Conservation (phyloP, 495 filamentous ascomycete species). For the Podospora anserina region DNA sequence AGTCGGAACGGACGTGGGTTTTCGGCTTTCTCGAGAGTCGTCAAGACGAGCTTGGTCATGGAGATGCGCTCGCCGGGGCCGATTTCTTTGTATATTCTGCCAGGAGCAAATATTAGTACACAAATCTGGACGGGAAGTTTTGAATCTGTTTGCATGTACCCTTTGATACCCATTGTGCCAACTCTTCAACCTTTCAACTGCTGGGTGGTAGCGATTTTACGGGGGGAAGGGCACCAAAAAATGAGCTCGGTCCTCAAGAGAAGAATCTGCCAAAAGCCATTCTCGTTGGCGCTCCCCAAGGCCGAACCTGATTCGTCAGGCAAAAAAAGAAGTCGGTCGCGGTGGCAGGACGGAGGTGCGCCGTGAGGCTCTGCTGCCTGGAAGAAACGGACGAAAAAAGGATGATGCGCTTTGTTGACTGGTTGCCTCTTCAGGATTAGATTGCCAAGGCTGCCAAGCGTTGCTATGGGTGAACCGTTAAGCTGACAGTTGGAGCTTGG, state of each 20-base stretch:
- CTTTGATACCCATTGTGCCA: conserved; percentile 58
- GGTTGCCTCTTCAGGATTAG: conserved; percentile 24
- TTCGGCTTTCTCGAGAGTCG: conserved; percentile 64
- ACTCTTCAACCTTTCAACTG: not conserved
- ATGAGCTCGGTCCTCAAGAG: not conserved
- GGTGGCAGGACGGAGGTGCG: not conserved
- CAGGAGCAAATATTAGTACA: conserved; percentile 5
- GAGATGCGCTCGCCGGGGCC: conserved; percentile 76
- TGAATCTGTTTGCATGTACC: conserved; percentile 34
- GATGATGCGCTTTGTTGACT: conserved; percentile 30
- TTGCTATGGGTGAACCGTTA: conserved; percentile 19
- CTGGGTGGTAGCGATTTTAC: not conserved
- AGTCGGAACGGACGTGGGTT: conserved; percentile 73
- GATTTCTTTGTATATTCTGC: conserved; percentile 84
- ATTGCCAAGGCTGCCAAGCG: not conserved
- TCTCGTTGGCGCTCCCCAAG: not conserved
- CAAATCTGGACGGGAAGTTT: not conserved
- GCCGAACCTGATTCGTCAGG: not conserved
- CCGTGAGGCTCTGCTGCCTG: not conserved
- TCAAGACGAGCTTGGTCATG: conserved; percentile 75
- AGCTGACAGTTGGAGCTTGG: not conserved
- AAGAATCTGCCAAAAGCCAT: not conserved
- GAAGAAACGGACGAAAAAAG: conserved; percentile 4
- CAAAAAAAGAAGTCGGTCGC: not conserved
- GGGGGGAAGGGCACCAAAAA: not conserved